Evolutionary conservation across 2,329 filamentous ascomycete genomes (phyloP).

Genomic region (Neophaeococcomyces aloes): DNA sequence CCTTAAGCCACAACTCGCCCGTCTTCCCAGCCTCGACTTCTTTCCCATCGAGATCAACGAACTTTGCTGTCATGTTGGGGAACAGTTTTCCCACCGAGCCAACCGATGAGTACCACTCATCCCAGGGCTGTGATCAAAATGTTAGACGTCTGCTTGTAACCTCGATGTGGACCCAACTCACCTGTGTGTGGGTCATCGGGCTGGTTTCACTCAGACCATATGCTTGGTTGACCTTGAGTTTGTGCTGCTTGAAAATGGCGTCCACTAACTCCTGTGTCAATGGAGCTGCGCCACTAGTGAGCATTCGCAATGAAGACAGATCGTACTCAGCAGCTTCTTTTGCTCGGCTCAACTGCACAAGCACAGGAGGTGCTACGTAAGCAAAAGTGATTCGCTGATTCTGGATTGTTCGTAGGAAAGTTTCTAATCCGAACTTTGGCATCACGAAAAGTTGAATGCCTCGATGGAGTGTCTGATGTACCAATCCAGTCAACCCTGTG

Average conservation of each 20-base stretch:
- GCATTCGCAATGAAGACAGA: slow-evolving; percentile 65
- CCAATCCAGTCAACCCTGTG: no score
- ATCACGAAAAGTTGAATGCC: slow-evolving; percentile 61
- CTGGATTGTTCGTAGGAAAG: slow-evolving; percentile 66
- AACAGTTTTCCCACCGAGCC: slow-evolving; percentile 72
- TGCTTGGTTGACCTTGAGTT: slow-evolving; percentile 75
- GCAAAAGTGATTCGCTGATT: slow-evolving; percentile 61
- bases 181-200: slow-evolving; percentile 59
- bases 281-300: slow-evolving; percentile 79
- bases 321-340: slow-evolving; percentile 70
- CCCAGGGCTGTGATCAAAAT: slow-evolving; percentile 62
- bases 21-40: slow-evolving; percentile 53
- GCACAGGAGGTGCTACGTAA: slow-evolving; percentile 74
- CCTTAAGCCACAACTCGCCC: slow-evolving; percentile 57
- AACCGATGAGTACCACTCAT: slow-evolving; percentile 57
- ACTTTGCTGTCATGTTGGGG: slow-evolving; percentile 69
- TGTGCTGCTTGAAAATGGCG: slow-evolving; percentile 60
- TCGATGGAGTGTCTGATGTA: slow-evolving; percentile 51
- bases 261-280: slow-evolving; percentile 69
- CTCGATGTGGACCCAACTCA: no score
- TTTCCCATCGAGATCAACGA: slow-evolving; percentile 24
- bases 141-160: no score
- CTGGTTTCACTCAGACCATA: slow-evolving; percentile 82
- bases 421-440: slow-evolving; percentile 69
- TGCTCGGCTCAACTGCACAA: slow-evolving; percentile 68